These are phyloP conservation scores for Aspergillus sparsus DNA, from an alignment of 495 filamentous ascomycete genomes.

Conservation along the genomic window DNA sequence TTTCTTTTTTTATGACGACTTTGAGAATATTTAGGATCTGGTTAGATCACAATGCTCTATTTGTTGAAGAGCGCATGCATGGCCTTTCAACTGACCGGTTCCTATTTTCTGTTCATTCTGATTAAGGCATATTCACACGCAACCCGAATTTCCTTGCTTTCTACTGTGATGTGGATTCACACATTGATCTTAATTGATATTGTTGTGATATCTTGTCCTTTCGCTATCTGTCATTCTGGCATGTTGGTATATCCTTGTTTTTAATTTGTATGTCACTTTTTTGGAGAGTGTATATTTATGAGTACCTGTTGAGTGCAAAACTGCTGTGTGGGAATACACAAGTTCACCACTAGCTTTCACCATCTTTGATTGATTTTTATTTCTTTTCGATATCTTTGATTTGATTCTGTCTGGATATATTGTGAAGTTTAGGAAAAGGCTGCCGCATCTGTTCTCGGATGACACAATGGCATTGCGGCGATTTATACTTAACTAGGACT, in stretches of 20 bases:
- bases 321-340: conserved; percentile 8
- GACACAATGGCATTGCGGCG: too few relatives aligned
- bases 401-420: conserved; percentile 11
- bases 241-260: conserved; percentile 17
- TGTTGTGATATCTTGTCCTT: conserved; percentile 8
- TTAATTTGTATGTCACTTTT: conserved; percentile 21
- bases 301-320: conserved; percentile 8
- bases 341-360: conserved; percentile 9
- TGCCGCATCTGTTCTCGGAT: conserved; percentile 6
- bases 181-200: not conserved
- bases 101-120: too few relatives aligned
- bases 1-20: not conserved
- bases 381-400: conserved; percentile 9
- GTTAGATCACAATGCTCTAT: too few relatives aligned
- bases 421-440: not conserved
- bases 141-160: conserved; percentile 3
- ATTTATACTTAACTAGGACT: not conserved
- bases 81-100: too few relatives aligned
- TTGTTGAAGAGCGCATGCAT: too few relatives aligned
- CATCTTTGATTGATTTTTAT: conserved; percentile 17
- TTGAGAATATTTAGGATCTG: too few relatives aligned
- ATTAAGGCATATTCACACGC: too few relatives aligned
- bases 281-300: conserved; percentile 24
- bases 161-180: not conserved
- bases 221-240: conserved; percentile 2